A percentile compares a stretch with the other conserved stretches of the same genome.
Conservation (phyloP, 805 yeast species). For the Wickerhamiella cacticola region DNA sequence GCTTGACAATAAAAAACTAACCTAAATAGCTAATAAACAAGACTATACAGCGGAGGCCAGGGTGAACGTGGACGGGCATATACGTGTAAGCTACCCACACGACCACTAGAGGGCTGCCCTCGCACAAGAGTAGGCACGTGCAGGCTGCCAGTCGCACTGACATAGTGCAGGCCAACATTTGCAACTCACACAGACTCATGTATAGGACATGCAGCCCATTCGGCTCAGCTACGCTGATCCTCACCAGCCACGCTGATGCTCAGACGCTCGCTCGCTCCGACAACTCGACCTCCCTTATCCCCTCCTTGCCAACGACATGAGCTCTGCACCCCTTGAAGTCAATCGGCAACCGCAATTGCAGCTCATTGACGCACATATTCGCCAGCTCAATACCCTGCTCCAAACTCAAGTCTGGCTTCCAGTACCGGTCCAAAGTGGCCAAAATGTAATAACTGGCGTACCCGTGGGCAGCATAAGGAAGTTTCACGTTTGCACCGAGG, state of each 20-base stretch:
- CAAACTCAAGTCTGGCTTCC: constrained; percentile 57
- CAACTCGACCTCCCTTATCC: constrained; percentile 28
- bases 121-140: too few species aligned
- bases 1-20: not conserved
- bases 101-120: too few species aligned
- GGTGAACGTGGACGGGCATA: too few species aligned
- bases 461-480: constrained; percentile 97
- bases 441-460: constrained; percentile 94
- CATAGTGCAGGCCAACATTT: too few species aligned
- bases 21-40: not conserved
- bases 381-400: constrained; percentile 72
- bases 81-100: too few species aligned
- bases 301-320: constrained; percentile 53
- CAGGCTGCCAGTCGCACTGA: too few species aligned
- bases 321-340: constrained; percentile 82
- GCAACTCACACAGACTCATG: too few species aligned
- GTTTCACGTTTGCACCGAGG: constrained; percentile 76
- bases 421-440: constrained; percentile 83
- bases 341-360: constrained; percentile 75
- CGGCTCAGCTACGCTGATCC: too few species aligned
- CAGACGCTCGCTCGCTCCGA: not conserved
- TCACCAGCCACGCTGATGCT: too few species aligned
- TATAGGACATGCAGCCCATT: too few species aligned
- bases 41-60: too few species aligned
- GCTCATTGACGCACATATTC: constrained; percentile 61